Base-by-base conservation (phyloP, 108 stramenopile genomes). In the Aureococcus anophagefferens region DNA sequence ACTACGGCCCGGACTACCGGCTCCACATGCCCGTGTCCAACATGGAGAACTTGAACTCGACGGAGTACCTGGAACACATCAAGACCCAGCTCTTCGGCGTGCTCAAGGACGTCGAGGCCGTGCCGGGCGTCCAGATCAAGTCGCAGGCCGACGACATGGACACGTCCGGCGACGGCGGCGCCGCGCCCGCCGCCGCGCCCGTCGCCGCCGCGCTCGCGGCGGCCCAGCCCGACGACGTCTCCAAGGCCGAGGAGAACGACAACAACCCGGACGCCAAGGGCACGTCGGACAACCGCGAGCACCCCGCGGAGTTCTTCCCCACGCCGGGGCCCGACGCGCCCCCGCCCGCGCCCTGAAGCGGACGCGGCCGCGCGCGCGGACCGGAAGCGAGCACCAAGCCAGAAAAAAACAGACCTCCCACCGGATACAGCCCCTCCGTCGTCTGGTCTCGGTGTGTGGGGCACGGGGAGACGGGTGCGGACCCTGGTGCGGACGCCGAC, bases 1-100 rank as follows among this genome's bases (percentile, higher is more conserved):
- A 97, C 84, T 99, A 90, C 81, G 94, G 94, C 34, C 98, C 98
- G 4, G 98, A 99, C 74, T 97, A 96, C 81, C 82, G 90, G 62
- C 83, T 99, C 65, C 95, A 99, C 76, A 77, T 99, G 66, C 94
- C 94, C 17, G 91, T 91, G 13, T 89, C 84, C 75, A 96, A 96
- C 82, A 96, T 97, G 98, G 95, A 93, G 74, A 97, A 99, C 80
- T 81, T 93, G 63, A 99, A 99, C 82, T 88, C 89, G 13, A 77
- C 77, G 35, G 83, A 89, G 59, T 94, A 94, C 74, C 74, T 95
- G 66, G 90, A 97, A 45, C 84, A 79, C 69, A 93, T 93, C 29
- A 90, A 88, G 73, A 80, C 69, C 46, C 90, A 95, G 77, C 74
- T 95, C 17, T 66, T 93, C 72, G 81, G 90, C 13, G 86, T 92